Conservation (phyloP, 1,139 yeast genomes). For the Pichia sp. region DNA sequence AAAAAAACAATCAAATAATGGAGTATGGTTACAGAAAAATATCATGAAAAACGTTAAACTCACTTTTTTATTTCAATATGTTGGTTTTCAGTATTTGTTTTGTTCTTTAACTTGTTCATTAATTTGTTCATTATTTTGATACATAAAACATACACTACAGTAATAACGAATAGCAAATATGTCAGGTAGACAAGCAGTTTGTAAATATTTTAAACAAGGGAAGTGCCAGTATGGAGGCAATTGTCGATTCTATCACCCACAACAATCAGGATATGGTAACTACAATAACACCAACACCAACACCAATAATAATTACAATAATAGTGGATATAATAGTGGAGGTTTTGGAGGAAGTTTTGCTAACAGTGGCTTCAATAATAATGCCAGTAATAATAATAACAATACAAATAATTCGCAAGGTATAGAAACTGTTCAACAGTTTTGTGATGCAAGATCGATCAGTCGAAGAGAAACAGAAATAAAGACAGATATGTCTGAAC, state of each 20-base stretch:
- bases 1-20: background rate
- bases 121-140: background rate
- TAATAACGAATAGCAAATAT: background rate
- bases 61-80: background rate
- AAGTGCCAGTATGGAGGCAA: conserved; percentile 32
- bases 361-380: conserved; percentile 9
- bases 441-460: conserved; percentile 9
- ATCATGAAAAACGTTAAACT: background rate
- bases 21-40: background rate
- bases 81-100: background rate
- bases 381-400: background rate
- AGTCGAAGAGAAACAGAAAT: conserved; percentile 25
- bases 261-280: background rate
- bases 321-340: background rate
- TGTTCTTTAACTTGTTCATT: background rate
- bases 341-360: background rate
- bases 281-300: background rate
- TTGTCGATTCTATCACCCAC: conserved; percentile 36
- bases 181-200: conserved; percentile 25
- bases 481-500: conserved; percentile 26
- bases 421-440: conserved; percentile 9
- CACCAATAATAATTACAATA: background rate
- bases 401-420: background rate
- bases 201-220: conserved; percentile 37
- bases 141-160: background rate